Base-by-base conservation (phyloP, 768 basidiomycete species). In the Leucosporidium scottii region DNA sequence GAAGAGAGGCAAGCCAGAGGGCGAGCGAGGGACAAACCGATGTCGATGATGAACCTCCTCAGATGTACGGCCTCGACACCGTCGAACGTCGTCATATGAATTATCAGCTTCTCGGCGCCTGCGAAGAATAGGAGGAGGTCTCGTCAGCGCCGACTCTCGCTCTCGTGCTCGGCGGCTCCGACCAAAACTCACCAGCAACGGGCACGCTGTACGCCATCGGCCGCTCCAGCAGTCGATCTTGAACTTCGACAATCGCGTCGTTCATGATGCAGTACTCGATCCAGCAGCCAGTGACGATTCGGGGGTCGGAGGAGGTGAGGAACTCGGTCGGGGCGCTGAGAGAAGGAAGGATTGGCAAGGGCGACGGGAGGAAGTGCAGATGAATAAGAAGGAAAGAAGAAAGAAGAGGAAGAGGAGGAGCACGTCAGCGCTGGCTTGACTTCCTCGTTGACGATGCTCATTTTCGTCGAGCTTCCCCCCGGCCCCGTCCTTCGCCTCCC, bases 211-310 rank as follows among this genome's bases (percentile, higher is more conserved):
- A 71, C 0, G 70, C 50, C 1, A 71, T 27, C 4, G 70, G 70
- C 1, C 66, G 25, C 28, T 65, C 66, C 30, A 71, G 63, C 2
- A 71, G n/a, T 6, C 60, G 56, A n/a, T 67, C 66, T 10, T 13
- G 30, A 10, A 49, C 48, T 0, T 17, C n/a, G 21, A 62, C n/a
- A 25, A 65, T 28, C 18, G 4, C 6, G 17, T 62, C 66, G n/a
- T 13, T 39, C 44, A 57, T 65, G 25, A 71, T 31, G 63, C 70
- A 71, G 20, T 59, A 39, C 53, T 71, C 70, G 63, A 71, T 58
- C 70, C 70, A 71, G 51, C 66, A 71, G 23, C 59, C 39, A 9
- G 61, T 65, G 30, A 67, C 66, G 56, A 71, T 21, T 20, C 63
- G 62, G 1, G 62, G 55, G 39, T 71, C 70, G 2, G 7, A 1